Evolutionary conservation across 768 basidiomycete genomes (phyloP), one percentile per base, ranked within the genome.

Genomic region (Vararia minispora): DNA sequence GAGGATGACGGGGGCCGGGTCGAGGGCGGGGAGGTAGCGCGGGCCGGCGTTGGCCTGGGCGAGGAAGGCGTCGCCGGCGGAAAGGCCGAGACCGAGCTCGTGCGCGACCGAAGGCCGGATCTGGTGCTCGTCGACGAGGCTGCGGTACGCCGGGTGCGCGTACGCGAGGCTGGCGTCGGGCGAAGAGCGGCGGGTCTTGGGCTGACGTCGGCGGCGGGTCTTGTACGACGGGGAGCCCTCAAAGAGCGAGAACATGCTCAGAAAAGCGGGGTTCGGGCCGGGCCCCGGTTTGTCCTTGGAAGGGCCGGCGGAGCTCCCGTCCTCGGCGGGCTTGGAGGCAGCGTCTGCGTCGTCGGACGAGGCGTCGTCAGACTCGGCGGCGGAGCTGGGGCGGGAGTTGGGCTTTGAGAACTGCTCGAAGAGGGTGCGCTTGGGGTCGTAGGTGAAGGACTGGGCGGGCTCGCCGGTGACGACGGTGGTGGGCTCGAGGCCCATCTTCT

Each of bases 171-270:
- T 37, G 29, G 32, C 45, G 7, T 41, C 33, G 38, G 47, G 21
- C 45, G 41, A 34, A 39, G 52, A 42, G 64, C 58, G 52, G 58
- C 59, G 42, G 49, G 43, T 45, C 60, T 71, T 74, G 23, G 61
- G 56, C 24, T 68, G 67, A 56, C 84, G 87, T 66, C 87, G 87
- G 47, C 82, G 72, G 20, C 91, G 71, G 52, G 85, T 81, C 61
- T 95, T 95, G 66, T 95, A 95, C 3, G 76, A 73, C 4, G 88
- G 81, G 44, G 75, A 80, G 11, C 89, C 89, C 55, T 86, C 82
- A 37, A 88, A 80, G 32, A 88, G 62, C n/a, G 80, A 74, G 53
- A 83, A 71, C 56, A 74, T 71, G 20, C 67, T 69, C 56, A 79
- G 73, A 59, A 81, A 72, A 12, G 74, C 56, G 35, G 58, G 52